A percentile compares a stretch with the other conserved stretches of the same genome.
These are phyloP conservation scores for Pseudomonodictys pantanalensis DNA, from an alignment of 495 filamentous ascomycete species.

Conservation along the genomic window DNA sequence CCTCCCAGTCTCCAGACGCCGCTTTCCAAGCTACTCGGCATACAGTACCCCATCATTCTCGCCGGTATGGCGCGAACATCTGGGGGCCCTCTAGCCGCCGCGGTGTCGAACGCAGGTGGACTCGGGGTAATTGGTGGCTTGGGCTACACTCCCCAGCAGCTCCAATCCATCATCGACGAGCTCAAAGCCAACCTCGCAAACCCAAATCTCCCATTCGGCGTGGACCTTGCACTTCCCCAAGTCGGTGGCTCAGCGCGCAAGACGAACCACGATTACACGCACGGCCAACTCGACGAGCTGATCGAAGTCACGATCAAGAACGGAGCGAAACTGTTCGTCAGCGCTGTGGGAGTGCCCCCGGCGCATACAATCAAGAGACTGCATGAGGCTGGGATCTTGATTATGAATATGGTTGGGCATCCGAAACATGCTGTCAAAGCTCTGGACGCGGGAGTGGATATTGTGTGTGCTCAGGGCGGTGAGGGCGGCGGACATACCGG, in stretches of 20 bases:
- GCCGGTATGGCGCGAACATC: slow-evolving; percentile 87
- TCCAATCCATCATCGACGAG: slow-evolving; percentile 76
- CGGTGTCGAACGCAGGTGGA: slow-evolving; percentile 84
- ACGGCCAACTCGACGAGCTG: slow-evolving; percentile 76
- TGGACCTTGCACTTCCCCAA: slow-evolving; percentile 84
- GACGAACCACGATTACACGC: slow-evolving; percentile 91
- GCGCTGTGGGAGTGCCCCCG: slow-evolving; percentile 79
- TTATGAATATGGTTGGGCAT: slow-evolving; percentile 96
- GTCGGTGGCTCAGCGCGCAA: slow-evolving; percentile 73
- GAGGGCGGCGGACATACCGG: slow-evolving; percentile 47
- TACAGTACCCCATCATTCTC: slow-evolving; percentile 78
- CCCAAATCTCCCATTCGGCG: slow-evolving; percentile 72
- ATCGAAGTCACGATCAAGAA: slow-evolving; percentile 75
- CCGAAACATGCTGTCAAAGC: slow-evolving; percentile 87
- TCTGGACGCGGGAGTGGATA: slow-evolving; percentile 73
- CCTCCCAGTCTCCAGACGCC: slow-evolving; percentile 63
- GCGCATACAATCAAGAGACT: slow-evolving; percentile 63
- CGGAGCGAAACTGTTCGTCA: slow-evolving; percentile 76
- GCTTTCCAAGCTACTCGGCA: slow-evolving; percentile 67
- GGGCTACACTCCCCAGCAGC: slow-evolving; percentile 76
- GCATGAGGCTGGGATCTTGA: slow-evolving; percentile 69
- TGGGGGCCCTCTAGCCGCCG: slow-evolving; percentile 72
- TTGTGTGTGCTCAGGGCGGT: slow-evolving; percentile 61
- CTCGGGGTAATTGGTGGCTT: slow-evolving; percentile 83
- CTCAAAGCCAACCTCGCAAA: slow-evolving; percentile 66